Conservation (phyloP, 2,329 filamentous ascomycete genomes). For the Arthrinium phaeospermum region DNA sequence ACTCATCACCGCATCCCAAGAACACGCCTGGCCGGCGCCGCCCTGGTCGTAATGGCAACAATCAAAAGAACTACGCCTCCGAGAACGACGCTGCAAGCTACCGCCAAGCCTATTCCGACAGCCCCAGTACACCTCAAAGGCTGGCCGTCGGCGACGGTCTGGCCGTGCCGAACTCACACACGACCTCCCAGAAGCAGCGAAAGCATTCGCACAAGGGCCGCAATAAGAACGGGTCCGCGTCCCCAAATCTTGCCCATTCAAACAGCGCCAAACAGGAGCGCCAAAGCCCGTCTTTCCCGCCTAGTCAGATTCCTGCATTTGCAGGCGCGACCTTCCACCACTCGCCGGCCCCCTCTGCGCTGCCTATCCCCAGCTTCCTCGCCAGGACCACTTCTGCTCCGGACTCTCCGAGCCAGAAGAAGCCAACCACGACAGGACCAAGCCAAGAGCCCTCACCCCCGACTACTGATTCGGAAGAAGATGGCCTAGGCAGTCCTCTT, state of each 20-base stretch:
- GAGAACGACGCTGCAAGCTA: constrained; percentile 57
- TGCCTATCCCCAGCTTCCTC: constrained; percentile 87
- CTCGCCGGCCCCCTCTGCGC: constrained; percentile 86
- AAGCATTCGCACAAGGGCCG: constrained; percentile 36
- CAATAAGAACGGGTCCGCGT: constrained; percentile 41
- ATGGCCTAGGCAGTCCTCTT: constrained; percentile 51
- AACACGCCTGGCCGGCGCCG: constrained; percentile 49
- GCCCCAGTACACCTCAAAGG: constrained; percentile 55
- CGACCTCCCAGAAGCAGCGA: constrained; percentile 38
- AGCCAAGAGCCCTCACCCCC: constrained; percentile 57
- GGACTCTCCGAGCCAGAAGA: constrained; percentile 56
- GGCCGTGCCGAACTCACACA: constrained; percentile 36
- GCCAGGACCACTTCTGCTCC: constrained; percentile 60
- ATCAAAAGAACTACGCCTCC: constrained; percentile 63
- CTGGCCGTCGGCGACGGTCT: constrained; percentile 43
- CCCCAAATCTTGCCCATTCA: constrained; percentile 44
- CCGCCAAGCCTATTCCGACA: constrained; percentile 36
- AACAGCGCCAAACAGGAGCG: constrained; percentile 41
- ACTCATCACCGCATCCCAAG: constrained; percentile 39
- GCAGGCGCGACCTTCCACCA: constrained; percentile 95
- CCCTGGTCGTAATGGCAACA: constrained; percentile 43
- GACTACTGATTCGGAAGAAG: constrained; percentile 55
- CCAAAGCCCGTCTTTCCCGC: constrained; percentile 52
- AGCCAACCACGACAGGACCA: constrained; percentile 45
- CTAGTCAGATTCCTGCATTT: constrained; percentile 67